A percentile compares a stretch with the other conserved stretches of the same genome.
Conservation (phyloP, 1,284 basidiomycete species). For the Cutaneotrichosporon spelunceum region DNA sequence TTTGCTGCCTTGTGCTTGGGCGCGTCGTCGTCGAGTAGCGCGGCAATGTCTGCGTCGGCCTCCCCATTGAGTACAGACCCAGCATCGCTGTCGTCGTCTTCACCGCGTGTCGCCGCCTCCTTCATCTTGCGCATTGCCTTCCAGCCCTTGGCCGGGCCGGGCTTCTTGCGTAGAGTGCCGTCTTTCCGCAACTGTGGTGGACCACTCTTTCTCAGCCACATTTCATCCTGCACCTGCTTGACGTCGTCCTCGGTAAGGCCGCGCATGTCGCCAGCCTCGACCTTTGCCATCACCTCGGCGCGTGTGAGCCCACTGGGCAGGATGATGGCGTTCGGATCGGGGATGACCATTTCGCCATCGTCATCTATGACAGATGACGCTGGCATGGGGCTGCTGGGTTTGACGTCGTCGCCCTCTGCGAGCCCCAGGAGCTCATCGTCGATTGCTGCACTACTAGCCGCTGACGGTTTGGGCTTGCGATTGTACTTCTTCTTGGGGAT, state of each 20-base stretch:
- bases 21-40: conserved; percentile 28
- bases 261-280: conserved; percentile 32
- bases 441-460: conserved; percentile 29
- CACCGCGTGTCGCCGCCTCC: conserved; percentile 20
- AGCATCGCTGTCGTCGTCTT: conserved; percentile 26
- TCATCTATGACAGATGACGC: conserved; percentile 22
- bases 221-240: conserved; percentile 48
- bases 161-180: conserved; percentile 48
- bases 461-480: conserved; percentile 25
- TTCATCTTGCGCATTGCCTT: conserved; percentile 31
- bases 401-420: conserved; percentile 34
- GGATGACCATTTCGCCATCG: conserved; percentile 15
- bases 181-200: conserved; percentile 43
- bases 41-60: conserved; percentile 46
- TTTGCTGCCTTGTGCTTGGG: conserved; percentile 19
- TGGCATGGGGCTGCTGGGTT: conserved; percentile 16
- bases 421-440: conserved; percentile 48
- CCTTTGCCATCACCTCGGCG: conserved; percentile 37
- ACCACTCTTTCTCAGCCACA: conserved; percentile 42
- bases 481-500: conserved; percentile 30
- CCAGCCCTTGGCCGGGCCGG: conserved; percentile 51
- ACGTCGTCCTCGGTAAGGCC: conserved; percentile 45
- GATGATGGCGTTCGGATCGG: conserved; percentile 34
- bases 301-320: conserved; percentile 41
- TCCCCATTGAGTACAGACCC: conserved; percentile 30